phyloP scores from a whole-genome alignment of 1,139 yeast species.

The Nadsonia starkeyi-henricii region DNA sequence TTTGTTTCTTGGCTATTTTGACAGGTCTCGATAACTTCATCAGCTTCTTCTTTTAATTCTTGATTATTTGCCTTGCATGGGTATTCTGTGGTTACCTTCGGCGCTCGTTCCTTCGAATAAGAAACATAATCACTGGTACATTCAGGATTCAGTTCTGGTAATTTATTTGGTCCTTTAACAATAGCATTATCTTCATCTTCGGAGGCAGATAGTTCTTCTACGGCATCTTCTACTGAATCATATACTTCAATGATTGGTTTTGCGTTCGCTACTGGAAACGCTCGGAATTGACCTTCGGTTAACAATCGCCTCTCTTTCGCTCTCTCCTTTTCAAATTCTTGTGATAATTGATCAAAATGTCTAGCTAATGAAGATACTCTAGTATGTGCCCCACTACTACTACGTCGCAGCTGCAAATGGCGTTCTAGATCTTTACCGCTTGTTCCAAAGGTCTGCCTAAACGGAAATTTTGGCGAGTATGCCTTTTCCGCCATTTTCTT shows the following conservation, averaged over 20 bases:
- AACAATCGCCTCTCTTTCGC: slow-evolving; percentile 61
- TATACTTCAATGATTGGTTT: slow-evolving; percentile 87
- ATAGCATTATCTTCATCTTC: slow-evolving; percentile 17
- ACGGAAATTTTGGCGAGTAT: slow-evolving; percentile 11
- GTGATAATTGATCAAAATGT: slow-evolving; percentile 69
- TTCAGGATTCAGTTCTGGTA: too few relatives aligned
- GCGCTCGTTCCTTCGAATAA: not conserved
- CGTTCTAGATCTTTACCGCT: slow-evolving; percentile 18
- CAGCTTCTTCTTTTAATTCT: not conserved
- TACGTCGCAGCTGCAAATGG: slow-evolving; percentile 15
- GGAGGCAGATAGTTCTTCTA: slow-evolving; percentile 30
- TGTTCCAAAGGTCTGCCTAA: slow-evolving; percentile 15
- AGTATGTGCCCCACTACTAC: slow-evolving; percentile 9
- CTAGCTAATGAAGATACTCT: slow-evolving; percentile 27
- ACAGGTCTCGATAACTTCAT: not conserved
- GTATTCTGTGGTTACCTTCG: not conserved
- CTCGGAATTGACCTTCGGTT: slow-evolving; percentile 49
- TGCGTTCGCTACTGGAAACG: slow-evolving; percentile 62
- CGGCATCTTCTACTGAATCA: slow-evolving; percentile 82
- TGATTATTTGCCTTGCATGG: not conserved
- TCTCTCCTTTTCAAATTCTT: slow-evolving; percentile 78
- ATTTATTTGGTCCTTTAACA: too few relatives aligned
- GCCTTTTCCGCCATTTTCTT: slow-evolving; percentile 13
- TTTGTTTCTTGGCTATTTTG: not conserved
- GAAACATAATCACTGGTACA: not conserved